Conservation (phyloP, 192 early-diverging fungal genomes). For the Gryganskiella cystojenkinii region DNA sequence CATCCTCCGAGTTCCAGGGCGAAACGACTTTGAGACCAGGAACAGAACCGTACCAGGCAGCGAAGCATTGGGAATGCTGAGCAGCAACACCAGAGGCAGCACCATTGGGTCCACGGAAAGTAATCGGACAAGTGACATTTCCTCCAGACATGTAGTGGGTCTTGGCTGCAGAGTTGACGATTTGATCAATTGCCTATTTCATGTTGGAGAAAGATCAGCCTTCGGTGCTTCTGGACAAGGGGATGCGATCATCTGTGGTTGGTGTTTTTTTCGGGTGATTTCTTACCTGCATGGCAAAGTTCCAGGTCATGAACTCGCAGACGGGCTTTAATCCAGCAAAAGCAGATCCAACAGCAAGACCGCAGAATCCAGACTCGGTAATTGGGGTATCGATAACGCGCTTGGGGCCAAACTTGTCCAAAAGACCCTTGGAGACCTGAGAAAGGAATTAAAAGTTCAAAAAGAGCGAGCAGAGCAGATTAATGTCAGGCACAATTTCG, state of each 20-base stretch:
- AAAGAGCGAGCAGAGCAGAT: too few species aligned
- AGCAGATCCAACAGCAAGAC: constrained; percentile 94
- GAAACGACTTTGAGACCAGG: constrained; percentile 96
- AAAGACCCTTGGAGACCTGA: constrained; percentile 92
- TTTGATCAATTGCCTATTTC: constrained; percentile 94
- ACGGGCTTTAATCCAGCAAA: constrained; percentile 92
- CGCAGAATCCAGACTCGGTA: constrained; percentile 97
- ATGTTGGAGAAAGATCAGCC: background rate
- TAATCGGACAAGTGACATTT: constrained; percentile 85
- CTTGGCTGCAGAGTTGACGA: constrained; percentile 98
- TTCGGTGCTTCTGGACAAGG: too few species aligned
- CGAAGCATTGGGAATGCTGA: constrained; percentile 98
- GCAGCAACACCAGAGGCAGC: constrained; percentile 96
- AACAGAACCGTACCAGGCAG: constrained; percentile 96
- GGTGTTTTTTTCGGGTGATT: background rate
- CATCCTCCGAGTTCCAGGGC: constrained; percentile 95
- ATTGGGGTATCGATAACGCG: constrained; percentile 98
- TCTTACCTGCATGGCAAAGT: constrained; percentile 97
- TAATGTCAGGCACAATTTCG: too few species aligned
- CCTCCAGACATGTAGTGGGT: constrained; percentile 97
- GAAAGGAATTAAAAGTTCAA: too few species aligned
- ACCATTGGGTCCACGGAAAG: constrained; percentile 98
- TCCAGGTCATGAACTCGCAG: constrained; percentile 99
- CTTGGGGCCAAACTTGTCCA: constrained; percentile 96
- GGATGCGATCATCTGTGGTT: background rate